Conservation (phyloP, 2,329 filamentous ascomycete genomes). For the Fusarium sp. region DNA sequence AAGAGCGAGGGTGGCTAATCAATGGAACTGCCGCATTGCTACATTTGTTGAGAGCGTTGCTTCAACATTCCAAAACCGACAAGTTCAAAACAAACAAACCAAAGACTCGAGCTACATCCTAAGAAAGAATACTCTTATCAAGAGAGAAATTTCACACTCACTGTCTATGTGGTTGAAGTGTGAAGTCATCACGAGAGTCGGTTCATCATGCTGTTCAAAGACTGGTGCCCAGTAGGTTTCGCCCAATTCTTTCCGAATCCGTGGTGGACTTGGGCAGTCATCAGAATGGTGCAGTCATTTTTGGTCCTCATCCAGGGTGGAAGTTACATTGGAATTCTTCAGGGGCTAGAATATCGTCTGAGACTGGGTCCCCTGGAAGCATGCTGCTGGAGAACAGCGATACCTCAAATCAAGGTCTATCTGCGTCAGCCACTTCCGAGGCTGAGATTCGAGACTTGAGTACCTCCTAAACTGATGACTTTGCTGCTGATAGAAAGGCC, state of each 20-base stretch:
- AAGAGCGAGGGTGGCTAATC: neutral
- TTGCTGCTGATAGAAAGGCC: no score
- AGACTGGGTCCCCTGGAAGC: neutral
- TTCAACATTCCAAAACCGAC: neutral
- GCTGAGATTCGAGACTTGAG: neutral
- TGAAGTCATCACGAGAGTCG: neutral
- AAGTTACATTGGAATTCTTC: neutral
- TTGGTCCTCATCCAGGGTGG: neutral
- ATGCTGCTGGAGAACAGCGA: neutral
- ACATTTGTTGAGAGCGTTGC: neutral
- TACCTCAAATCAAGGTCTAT: neutral
- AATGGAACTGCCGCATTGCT: neutral
- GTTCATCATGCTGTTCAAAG: neutral
- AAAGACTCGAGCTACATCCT: neutral
- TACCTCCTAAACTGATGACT: neutral
- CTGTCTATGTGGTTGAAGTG: neutral
- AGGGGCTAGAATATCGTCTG: no score
- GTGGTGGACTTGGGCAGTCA: neutral
- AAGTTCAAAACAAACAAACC: neutral
- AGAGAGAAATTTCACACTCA: neutral
- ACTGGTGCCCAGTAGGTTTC: neutral
- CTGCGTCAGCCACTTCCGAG: neutral
- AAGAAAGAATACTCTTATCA: neutral
- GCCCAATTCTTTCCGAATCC: neutral
- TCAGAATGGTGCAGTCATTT: neutral